phyloP scores from a whole-genome alignment of 2,329 filamentous ascomycete species.

The Diaporthe humulicola region DNA sequence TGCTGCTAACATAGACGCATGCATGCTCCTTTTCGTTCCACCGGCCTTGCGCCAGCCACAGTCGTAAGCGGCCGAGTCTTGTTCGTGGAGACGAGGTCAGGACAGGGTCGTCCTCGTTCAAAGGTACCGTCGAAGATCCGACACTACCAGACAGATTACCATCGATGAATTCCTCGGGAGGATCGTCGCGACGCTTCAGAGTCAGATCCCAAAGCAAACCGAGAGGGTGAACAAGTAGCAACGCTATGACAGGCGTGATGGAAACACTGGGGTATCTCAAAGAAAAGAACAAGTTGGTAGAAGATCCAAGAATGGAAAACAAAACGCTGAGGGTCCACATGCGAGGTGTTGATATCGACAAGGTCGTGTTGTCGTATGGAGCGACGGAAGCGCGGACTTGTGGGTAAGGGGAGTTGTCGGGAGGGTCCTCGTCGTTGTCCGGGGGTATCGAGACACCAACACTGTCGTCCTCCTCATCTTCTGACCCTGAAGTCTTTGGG shows the following conservation, averaged over 20 bases:
- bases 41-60: constrained; percentile 83
- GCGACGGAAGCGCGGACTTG: constrained; percentile 85
- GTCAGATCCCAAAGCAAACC: constrained; percentile 83
- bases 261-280: constrained; percentile 91
- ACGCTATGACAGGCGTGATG: constrained; percentile 89
- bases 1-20: constrained; percentile 90
- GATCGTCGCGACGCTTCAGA: constrained; percentile 74
- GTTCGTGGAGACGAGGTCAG: constrained; percentile 31
- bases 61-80: constrained; percentile 63
- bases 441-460: constrained; percentile 52
- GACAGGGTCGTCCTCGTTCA: constrained; percentile 33
- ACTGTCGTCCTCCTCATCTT: constrained; percentile 43
- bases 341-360: constrained; percentile 89
- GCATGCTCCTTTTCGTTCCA: constrained; percentile 94
- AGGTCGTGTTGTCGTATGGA: constrained; percentile 78
- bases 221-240: constrained; percentile 86
- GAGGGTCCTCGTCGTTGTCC: constrained; percentile 63
- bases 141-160: constrained; percentile 49
- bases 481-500: constrained; percentile 53
- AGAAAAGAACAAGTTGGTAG: constrained; percentile 90
- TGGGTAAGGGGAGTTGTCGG: constrained; percentile 81
- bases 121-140: constrained; percentile 37
- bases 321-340: constrained; percentile 88
- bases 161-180: constrained; percentile 62
- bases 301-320: constrained; percentile 85